Conservation (phyloP, 1,284 basidiomycete species). For the Malassezia pachydermatis region DNA sequence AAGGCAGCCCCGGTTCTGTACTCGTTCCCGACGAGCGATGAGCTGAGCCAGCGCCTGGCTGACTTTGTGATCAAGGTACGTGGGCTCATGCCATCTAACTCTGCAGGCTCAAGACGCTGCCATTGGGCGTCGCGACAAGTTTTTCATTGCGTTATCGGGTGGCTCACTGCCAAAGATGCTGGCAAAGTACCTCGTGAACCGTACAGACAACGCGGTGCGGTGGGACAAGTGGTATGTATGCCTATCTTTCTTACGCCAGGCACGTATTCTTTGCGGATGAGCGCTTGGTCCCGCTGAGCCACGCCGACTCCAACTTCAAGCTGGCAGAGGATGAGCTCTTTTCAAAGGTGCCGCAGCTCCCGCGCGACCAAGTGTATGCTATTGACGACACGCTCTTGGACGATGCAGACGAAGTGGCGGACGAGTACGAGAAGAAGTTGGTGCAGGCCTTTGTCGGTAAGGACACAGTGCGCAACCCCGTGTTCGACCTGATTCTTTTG, state of each 20-base stretch:
- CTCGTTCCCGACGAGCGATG: slow-evolving; percentile 58
- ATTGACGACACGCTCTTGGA: slow-evolving; percentile 62
- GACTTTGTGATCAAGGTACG: slow-evolving; percentile 64
- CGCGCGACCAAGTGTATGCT: slow-evolving; percentile 64
- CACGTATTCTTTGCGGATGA: slow-evolving; percentile 97
- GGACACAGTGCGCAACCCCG: slow-evolving; percentile 43
- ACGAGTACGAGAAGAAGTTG: slow-evolving; percentile 83
- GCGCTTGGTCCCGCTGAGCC: slow-evolving; percentile 81
- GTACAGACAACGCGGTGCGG: slow-evolving; percentile 59
- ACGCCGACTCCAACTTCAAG: slow-evolving; percentile 80
- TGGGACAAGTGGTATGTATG: slow-evolving; percentile 84
- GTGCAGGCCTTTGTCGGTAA: slow-evolving; percentile 63
- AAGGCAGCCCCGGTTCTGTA: slow-evolving; percentile 57
- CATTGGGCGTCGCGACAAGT: slow-evolving; percentile 72
- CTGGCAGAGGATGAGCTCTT: slow-evolving; percentile 70
- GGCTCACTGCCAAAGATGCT: slow-evolving; percentile 83
- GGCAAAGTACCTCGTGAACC: slow-evolving; percentile 59
- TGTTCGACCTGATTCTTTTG: slow-evolving; percentile 47
- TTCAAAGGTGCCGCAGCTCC: slow-evolving; percentile 70
- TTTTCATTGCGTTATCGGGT: slow-evolving; percentile 85
- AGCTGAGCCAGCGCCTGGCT: slow-evolving; percentile 57
- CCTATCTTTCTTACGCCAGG: slow-evolving; percentile 54
- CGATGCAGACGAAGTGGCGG: slow-evolving; percentile 68
- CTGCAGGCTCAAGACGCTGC: slow-evolving; percentile 73
- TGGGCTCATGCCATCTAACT: neutral